Percentiles rank a stretch among this genome's conserved stretches.
Conservation (phyloP, 176 grass and related monocot species). For the Paspalum vaginatum region DNA sequence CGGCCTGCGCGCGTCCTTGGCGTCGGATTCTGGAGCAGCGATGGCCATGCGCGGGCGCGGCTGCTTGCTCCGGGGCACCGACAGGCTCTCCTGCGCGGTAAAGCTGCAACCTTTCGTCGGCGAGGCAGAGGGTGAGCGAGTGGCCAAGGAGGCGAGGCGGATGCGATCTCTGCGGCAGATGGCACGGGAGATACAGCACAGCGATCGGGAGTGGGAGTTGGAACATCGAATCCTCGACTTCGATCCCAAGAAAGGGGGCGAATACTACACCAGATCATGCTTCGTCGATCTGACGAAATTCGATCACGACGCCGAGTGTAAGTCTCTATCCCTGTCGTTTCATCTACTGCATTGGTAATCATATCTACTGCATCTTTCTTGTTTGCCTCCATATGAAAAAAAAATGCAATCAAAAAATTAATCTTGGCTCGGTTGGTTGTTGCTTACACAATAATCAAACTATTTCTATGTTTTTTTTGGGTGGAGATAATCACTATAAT, state of each 20-base stretch:
- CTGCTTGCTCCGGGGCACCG: not conserved
- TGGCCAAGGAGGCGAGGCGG: not conserved
- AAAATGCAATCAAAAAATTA: too few species aligned
- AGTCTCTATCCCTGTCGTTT: not conserved
- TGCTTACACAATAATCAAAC: too few species aligned
- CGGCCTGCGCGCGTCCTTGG: not conserved
- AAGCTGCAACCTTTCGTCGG: not conserved
- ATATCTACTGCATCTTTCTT: not conserved
- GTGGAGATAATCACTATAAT: not conserved
- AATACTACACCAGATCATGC: not conserved
- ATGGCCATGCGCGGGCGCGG: too few species aligned
- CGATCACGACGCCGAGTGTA: not conserved
- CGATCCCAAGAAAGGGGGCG: conserved; percentile 9
- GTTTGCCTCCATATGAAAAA: too few species aligned
- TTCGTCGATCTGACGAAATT: not conserved
- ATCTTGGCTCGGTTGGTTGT: too few species aligned
- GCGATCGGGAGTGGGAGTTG: not conserved
- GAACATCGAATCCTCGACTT: not conserved
- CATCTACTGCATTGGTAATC: not conserved
- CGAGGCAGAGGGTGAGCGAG: not conserved
- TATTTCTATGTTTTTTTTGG: not conserved
- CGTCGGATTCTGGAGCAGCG: not conserved
- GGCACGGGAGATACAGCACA: not conserved
- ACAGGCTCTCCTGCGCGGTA: not conserved
- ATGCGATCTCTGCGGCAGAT: not conserved